Percentiles rank a stretch among this genome's conserved stretches.
Conservation (phyloP, 306 rosid species). For the Ochetophila trinervis region DNA sequence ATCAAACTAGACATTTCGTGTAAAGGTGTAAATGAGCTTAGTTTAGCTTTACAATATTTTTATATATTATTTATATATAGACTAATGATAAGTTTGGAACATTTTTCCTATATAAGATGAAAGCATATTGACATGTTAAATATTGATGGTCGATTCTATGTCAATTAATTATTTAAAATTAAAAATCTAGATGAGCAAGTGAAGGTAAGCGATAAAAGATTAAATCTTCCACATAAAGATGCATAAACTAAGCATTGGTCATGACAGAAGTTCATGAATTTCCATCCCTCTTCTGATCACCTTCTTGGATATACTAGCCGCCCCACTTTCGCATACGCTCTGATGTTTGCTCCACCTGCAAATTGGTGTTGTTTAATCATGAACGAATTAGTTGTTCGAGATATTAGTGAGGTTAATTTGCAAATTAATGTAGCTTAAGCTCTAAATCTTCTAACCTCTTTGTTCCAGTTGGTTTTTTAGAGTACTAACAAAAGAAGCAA, state of each 20-base stretch:
- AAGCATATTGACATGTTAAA: too few relatives aligned
- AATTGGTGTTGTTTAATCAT: neutral
- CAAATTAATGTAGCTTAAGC: neutral
- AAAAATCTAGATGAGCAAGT: too few relatives aligned
- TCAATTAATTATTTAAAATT: too few relatives aligned
- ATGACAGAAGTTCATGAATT: neutral
- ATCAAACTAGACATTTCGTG: too few relatives aligned
- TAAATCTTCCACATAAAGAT: neutral
- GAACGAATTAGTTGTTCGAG: neutral
- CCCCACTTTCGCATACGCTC: constrained; percentile 42
- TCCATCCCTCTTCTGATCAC: neutral
- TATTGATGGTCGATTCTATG: too few relatives aligned
- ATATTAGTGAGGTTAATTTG: neutral
- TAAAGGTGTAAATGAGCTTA: too few relatives aligned
- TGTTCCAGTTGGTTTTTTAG: constrained; percentile 48
- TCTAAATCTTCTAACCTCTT: constrained; percentile 33
- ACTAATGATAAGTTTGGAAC: too few relatives aligned
- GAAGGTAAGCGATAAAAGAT: neutral
- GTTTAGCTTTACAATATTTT: too few relatives aligned
- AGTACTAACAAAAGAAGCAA: constrained; percentile 28
- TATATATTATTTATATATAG: too few relatives aligned
- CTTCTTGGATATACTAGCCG: neutral
- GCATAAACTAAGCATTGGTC: too few relatives aligned
- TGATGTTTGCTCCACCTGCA: constrained; percentile 55
- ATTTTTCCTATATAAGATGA: too few relatives aligned